A percentile compares a stretch with the other conserved stretches of the same genome.
Evolutionary conservation across 2,329 filamentous ascomycete species (phyloP).

Genomic region (Botrytis hyacinthi): DNA sequence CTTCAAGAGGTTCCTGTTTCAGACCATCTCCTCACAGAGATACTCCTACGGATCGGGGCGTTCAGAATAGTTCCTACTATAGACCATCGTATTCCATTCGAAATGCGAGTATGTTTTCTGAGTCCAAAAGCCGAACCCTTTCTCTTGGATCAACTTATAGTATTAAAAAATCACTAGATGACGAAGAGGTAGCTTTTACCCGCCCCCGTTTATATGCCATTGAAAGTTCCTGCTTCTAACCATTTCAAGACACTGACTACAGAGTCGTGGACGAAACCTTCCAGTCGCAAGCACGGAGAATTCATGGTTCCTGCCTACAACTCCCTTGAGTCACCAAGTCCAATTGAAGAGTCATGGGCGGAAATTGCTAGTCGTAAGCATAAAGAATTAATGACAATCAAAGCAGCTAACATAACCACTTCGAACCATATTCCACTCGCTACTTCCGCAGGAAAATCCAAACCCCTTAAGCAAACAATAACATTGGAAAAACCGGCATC

Average conservation of each 20-base stretch:
- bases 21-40: not conserved
- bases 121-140: not conserved
- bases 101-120: not conserved
- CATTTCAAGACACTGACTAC: not conserved
- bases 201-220: not conserved
- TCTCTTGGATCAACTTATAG: not conserved
- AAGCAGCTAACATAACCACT: not conserved
- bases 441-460: not conserved
- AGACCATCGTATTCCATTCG: not conserved
- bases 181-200: conserved; percentile 4
- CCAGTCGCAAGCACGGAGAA: conserved; percentile 5
- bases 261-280: not conserved
- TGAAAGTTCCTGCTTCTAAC: conserved; percentile 1
- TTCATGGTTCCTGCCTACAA: not conserved
- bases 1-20: not conserved
- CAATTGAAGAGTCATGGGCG: not conserved
- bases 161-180: not conserved
- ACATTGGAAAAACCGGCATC: not conserved
- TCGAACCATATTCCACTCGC: not conserved
- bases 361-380: conserved; percentile 12
- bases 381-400: not conserved
- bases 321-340: not conserved
- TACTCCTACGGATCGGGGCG: not conserved
- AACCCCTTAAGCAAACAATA: not conserved
- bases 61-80: not conserved